A percentile compares a stretch with the other conserved stretches of the same genome.
Evolutionary conservation across 306 rosid genomes (phyloP).

Genomic region (Malus sylvestris): DNA sequence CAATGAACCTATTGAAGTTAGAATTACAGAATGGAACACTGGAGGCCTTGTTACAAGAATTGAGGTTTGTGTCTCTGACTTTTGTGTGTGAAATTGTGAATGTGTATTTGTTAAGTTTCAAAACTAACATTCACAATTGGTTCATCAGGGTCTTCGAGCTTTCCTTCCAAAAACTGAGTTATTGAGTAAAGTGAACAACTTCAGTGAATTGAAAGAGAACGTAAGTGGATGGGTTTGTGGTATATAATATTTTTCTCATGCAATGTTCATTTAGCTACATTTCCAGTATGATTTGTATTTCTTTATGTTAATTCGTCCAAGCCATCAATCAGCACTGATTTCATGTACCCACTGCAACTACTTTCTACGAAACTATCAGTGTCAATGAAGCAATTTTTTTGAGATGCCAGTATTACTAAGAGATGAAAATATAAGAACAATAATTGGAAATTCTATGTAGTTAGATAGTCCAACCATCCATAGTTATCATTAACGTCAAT

Average conservation of each 20-base stretch:
- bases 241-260: not conserved
- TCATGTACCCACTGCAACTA: not conserved
- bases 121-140: not conserved
- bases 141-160: slow-evolving; percentile 80
- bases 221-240: slow-evolving; percentile 33
- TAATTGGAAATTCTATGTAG: not conserved
- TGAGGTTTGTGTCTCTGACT: slow-evolving; percentile 54
- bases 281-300: not conserved
- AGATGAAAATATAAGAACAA: not conserved
- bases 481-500: not conserved
- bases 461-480: not conserved
- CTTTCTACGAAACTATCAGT: not conserved
- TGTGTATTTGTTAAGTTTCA: not conserved
- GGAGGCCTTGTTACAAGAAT: slow-evolving; percentile 90
- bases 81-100: not conserved
- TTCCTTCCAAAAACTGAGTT: slow-evolving; percentile 87
- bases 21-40: slow-evolving; percentile 85
- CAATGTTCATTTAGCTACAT: not conserved
- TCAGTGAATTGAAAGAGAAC: slow-evolving; percentile 75
- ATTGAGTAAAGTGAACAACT: slow-evolving; percentile 45
- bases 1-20: slow-evolving; percentile 76
- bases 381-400: not conserved
- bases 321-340: not conserved
- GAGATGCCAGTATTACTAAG: not conserved
- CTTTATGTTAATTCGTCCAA: not conserved